Percentiles rank a stretch among this genome's conserved stretches.
Evolutionary conservation across 202 grass and related monocot species (phyloP).

Genomic region (Setaria italica): DNA sequence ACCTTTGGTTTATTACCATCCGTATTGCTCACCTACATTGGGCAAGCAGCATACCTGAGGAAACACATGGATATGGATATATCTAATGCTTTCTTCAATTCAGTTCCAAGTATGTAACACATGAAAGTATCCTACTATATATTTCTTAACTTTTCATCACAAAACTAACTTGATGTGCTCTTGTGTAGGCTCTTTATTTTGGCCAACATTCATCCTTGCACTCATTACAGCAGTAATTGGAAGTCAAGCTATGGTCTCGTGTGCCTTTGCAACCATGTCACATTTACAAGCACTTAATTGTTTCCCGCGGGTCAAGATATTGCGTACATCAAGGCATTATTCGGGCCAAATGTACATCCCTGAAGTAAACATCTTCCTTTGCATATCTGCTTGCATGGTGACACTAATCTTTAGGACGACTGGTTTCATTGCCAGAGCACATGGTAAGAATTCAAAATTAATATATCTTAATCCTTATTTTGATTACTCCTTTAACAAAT

Average conservation of each 20-base stretch:
- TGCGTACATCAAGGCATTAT: slow-evolving; percentile 56
- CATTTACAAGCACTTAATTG: slow-evolving; percentile 63
- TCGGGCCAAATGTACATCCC: slow-evolving; percentile 60
- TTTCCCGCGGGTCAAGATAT: slow-evolving; percentile 63
- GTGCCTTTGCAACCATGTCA: slow-evolving; percentile 61
- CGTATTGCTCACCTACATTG: slow-evolving; percentile 56
- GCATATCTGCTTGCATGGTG: slow-evolving; percentile 37
- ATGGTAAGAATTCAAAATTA: slow-evolving; percentile 40
- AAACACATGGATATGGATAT: slow-evolving; percentile 44
- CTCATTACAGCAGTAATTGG: slow-evolving; percentile 53
- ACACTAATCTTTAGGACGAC: slow-evolving; percentile 56
- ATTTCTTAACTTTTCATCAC: background rate
- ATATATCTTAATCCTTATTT: background rate
- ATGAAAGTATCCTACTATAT: background rate
- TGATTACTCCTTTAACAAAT: background rate
- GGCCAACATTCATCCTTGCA: slow-evolving; percentile 60
- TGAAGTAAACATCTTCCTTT: slow-evolving; percentile 65
- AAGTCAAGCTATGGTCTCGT: slow-evolving; percentile 67
- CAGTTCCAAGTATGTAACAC: slow-evolving; percentile 54
- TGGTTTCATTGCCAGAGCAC: slow-evolving; percentile 60
- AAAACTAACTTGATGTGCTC: background rate
- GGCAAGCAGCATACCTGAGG: slow-evolving; percentile 64
- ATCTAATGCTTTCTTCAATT: slow-evolving; percentile 57
- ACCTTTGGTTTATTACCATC: slow-evolving; percentile 53
- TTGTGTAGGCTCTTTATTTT: slow-evolving; percentile 39